Base-by-base conservation (phyloP, 345 rosid species). In the Arabis hirsuta region DNA sequence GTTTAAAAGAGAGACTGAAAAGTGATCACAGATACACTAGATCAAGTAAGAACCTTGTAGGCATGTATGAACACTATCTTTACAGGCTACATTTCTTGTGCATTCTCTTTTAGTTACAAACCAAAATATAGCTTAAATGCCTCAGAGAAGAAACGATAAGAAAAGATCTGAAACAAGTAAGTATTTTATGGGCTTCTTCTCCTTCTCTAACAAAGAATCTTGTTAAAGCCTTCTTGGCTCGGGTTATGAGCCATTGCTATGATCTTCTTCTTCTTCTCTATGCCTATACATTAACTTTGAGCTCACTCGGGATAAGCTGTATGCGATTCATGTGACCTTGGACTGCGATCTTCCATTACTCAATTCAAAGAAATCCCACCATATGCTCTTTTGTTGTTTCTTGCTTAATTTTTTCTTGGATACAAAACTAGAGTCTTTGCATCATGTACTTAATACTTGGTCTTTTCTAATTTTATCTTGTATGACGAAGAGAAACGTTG, bases 261-360 rank as follows among this genome's bases (percentile, higher is more conserved):
- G 16, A 16, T 16, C 16, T 16, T 16, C 16, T 16, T 16, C 16
- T 16, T 16, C 16, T 16, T 16, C n/a, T n/a, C 84, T 56, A 84
- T 82, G 56, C 89, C 90, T 50, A 84, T 86, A 92, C 96, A 81
- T 29, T 85, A 79, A 82, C 85, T 86, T 80, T 85, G 47, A 80
- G 70, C 62, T 57, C 87, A 90, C 92, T 26, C 92, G 89, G 29
- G 90, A 88, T 38, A 14, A 19, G 29, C 19, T 12, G 3, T 12
- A 20, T 39, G 47, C 20, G 47, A 39, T n/a, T 59, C 64, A 12
- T 24, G 12, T 20, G 47, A 20, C 32, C 32, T 39, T 20, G 47
- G 22, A 39, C 14, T 22, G 2, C 2, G 22, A 22, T 22, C 22
- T 22, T 5, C 4, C 48, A 41, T 22, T 41, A 41, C 16, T 39